phyloP scores from a whole-genome alignment of 768 basidiomycete species.

The Rhodotorula diobovata region DNA sequence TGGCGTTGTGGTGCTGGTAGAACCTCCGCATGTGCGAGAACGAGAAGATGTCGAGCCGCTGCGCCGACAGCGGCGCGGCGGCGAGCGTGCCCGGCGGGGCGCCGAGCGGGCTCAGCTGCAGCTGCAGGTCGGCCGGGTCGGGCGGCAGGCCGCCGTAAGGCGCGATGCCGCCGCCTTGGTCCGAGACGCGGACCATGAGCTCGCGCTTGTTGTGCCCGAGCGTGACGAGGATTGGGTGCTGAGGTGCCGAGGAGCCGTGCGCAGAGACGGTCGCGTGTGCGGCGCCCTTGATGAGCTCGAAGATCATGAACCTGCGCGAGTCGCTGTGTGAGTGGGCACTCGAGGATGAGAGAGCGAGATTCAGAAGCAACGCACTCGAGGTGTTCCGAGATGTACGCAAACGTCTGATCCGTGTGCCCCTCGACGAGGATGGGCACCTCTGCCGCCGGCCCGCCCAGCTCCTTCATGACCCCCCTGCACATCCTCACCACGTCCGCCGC shows the following conservation, averaged over 20 bases:
- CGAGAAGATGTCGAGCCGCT: constrained; percentile 67
- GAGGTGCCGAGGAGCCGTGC: constrained; percentile 40
- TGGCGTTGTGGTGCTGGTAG: constrained; percentile 30
- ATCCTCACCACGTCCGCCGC: constrained; percentile 66
- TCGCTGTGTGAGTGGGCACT: no score
- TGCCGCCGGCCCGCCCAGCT: constrained; percentile 41
- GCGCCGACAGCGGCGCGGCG: constrained; percentile 25
- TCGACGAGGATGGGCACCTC: constrained; percentile 64
- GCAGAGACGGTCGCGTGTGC: constrained; percentile 49
- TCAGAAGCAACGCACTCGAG: constrained; percentile 57
- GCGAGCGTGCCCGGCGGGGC: background rate
- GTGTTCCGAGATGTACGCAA: constrained; percentile 81
- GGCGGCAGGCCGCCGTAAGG: constrained; percentile 68
- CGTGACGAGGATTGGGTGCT: constrained; percentile 66
- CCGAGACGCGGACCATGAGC: constrained; percentile 79
- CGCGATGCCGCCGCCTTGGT: constrained; percentile 56
- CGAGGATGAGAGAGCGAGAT: no score
- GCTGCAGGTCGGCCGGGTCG: constrained; percentile 26
- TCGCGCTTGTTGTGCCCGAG: constrained; percentile 69
- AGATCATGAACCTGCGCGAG: constrained; percentile 61
- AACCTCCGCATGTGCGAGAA: constrained; percentile 62
- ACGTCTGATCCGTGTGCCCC: constrained; percentile 64
- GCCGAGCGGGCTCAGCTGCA: constrained; percentile 11
- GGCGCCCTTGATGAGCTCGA: constrained; percentile 77
- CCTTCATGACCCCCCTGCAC: constrained; percentile 59